Base-by-base conservation (phyloP, 345 rosid genomes). In the Cochlearia excelsa region DNA sequence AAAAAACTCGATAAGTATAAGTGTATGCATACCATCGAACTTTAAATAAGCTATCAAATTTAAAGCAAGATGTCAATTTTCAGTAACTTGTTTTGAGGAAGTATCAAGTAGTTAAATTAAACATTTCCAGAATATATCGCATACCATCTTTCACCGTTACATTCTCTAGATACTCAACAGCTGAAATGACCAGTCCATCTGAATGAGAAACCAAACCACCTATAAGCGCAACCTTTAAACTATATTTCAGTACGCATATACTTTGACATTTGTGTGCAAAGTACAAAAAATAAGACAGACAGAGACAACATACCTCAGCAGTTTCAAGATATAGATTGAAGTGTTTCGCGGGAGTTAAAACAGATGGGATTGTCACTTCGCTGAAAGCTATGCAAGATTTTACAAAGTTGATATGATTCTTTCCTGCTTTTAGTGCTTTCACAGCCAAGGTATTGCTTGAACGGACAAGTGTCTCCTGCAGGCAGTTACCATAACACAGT, bases 361-460 rank as follows among this genome's bases (percentile, higher is more conserved):
- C 74, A 57, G 88, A 80, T 64, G 95, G 96, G 75, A 88, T 78
- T 39, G 98, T 91, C 31, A 81, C 95, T 79, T 88, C 98, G 53
- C 80, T 82, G 69, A 86, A 91, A 16, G 98, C 87, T 53, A 91
- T 60, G 73, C 98, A 91, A 54, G 96, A 84, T 79, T 77, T 91
- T 59, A 80, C 77, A 74, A 88, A 81, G 60, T 69, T 69, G 23
- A 60, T 58, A 51, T 76, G 73, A 43, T 63, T 79, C 46, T 74
- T 71, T 56, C 75, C 81, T 74, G 72, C 69, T 74, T 80, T 84
- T 58, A 82, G 59, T 60, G 86, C 87, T 74, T 80, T 79, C 7
- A 71, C 72, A 58, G 87, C 96, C 72, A 91, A 73, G 57, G 65
- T 67, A 60, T 91, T 88, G 75, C 96, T 84, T 45, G 87, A 81